These are phyloP conservation scores for Boletellus sp. DNA, from an alignment of 768 basidiomycete species.

Conservation along the genomic window DNA sequence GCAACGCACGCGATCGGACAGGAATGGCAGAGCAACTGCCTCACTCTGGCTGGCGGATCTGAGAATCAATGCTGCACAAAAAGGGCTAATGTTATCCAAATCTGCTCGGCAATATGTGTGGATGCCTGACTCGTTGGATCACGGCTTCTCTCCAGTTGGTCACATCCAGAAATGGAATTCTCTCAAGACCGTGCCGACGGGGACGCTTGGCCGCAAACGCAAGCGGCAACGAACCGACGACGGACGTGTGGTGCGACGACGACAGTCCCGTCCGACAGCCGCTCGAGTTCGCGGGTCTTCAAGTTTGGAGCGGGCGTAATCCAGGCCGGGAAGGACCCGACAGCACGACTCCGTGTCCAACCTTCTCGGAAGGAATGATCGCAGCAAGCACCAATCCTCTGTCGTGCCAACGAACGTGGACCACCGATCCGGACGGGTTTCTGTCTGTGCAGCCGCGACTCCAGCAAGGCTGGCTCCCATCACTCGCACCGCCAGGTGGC, in stretches of 20 bases:
- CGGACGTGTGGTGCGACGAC: too few species aligned
- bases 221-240: too few species aligned
- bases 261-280: too few species aligned
- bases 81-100: conserved; percentile 4
- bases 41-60: conserved; percentile 17
- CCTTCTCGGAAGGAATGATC: neutral
- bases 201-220: too few species aligned
- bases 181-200: too few species aligned
- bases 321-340: conserved; percentile 4
- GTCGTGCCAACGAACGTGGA: conserved; percentile 20
- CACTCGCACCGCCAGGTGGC: neutral
- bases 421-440: neutral
- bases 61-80: conserved; percentile 11
- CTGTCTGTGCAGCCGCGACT: neutral
- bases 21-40: neutral
- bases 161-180: too few species aligned
- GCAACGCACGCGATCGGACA: neutral
- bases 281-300: conserved; percentile 12
- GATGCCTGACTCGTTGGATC: conserved; percentile 10
- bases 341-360: conserved; percentile 9
- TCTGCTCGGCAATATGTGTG: conserved; percentile 23
- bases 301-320: neutral
- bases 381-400: neutral
- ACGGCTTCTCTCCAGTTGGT: too few species aligned
- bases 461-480: neutral